phyloP scores from a whole-genome alignment of 768 basidiomycete genomes.

The Boletus edulis region DNA sequence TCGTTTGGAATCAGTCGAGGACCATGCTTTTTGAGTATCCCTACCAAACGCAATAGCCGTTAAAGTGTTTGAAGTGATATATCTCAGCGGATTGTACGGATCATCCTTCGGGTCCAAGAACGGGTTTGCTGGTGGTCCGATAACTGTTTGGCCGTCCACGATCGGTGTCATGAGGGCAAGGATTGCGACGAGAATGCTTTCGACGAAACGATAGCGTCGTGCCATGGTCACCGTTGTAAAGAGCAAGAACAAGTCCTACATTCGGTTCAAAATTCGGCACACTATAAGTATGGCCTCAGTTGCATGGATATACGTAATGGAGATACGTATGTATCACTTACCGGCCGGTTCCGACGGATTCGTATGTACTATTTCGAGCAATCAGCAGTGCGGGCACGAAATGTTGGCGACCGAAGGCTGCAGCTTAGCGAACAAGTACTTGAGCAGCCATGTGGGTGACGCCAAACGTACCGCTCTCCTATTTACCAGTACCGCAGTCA shows the following conservation, averaged over 20 bases:
- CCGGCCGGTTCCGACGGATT: background rate
- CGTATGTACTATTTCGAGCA: background rate
- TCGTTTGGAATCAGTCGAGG: background rate
- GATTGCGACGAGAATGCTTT: background rate
- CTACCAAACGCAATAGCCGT: slow-evolving; percentile 50
- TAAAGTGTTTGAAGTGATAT: slow-evolving; percentile 53
- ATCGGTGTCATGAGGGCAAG: background rate
- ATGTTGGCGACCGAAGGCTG: too few species aligned
- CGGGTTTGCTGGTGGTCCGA: slow-evolving; percentile 6
- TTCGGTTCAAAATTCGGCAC: background rate
- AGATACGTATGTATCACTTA: background rate
- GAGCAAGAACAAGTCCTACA: background rate
- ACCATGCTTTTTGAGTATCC: background rate
- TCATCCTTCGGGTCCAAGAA: slow-evolving; percentile 48
- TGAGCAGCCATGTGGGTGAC: background rate
- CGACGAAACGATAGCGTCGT: background rate
- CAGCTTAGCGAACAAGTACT: too few species aligned
- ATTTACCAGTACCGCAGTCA: too few species aligned
- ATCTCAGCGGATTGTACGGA: slow-evolving; percentile 50
- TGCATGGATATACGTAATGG: too few species aligned
- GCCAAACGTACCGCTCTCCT: background rate
- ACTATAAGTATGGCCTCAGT: too few species aligned
- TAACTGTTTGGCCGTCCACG: background rate
- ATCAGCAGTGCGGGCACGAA: too few species aligned
- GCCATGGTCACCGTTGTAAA: background rate